Evolutionary conservation across 495 filamentous ascomycete species (phyloP).

Genomic region (Daldinia concentrica): DNA sequence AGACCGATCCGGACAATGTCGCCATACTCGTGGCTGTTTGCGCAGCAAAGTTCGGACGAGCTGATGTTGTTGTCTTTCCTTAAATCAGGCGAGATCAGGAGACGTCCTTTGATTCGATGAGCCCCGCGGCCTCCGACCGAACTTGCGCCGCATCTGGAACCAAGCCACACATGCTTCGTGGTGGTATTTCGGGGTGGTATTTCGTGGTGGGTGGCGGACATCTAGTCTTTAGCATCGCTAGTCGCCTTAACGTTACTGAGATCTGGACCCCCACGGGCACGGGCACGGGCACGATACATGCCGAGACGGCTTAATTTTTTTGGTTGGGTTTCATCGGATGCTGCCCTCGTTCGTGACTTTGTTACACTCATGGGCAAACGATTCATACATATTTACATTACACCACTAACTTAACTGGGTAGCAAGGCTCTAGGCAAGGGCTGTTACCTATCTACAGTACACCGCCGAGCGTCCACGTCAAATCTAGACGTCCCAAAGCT

Average conservation of each 20-base stretch:
- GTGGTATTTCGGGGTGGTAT: background rate
- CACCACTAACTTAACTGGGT: too few relatives aligned
- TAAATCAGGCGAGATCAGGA: background rate
- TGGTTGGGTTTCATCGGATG: background rate
- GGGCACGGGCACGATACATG: background rate
- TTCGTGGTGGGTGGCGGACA: background rate
- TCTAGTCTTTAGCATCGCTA: slow-evolving; percentile 1
- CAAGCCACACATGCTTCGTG: slow-evolving; percentile 11
- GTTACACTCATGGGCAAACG: background rate
- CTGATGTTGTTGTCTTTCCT: background rate
- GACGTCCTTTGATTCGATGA: slow-evolving; percentile 6
- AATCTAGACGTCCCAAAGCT: slow-evolving; percentile 8
- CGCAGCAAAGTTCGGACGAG: background rate
- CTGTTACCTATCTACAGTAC: background rate
- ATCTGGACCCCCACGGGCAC: background rate
- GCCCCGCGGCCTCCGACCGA: slow-evolving; percentile 1
- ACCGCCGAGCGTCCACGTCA: background rate
- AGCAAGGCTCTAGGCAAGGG: background rate
- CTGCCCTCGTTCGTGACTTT: background rate
- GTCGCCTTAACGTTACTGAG: background rate
- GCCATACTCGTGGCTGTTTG: slow-evolving; percentile 29
- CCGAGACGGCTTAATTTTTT: background rate
- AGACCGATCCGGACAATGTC: background rate
- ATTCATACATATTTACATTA: too few relatives aligned
- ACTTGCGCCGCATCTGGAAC: background rate